Evolutionary conservation across 495 filamentous ascomycete genomes (phyloP).

Genomic region (Viridothelium virens): DNA sequence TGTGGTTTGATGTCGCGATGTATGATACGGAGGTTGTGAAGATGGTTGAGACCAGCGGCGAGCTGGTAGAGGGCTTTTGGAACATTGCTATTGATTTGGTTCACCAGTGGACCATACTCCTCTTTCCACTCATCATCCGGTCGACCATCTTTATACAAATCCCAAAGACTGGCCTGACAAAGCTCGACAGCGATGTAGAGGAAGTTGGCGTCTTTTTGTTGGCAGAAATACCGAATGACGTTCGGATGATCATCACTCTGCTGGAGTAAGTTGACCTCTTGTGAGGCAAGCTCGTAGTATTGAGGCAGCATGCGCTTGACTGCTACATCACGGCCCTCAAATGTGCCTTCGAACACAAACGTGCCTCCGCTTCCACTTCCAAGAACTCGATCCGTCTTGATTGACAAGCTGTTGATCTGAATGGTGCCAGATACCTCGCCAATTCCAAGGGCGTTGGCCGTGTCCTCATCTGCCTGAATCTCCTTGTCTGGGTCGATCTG

Average conservation of each 20-base stretch:
- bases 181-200: slow-evolving; percentile 93
- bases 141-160: slow-evolving; percentile 56
- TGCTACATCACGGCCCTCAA: slow-evolving; percentile 73
- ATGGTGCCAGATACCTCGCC: slow-evolving; percentile 22
- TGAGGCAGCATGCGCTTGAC: slow-evolving; percentile 94
- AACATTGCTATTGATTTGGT: slow-evolving; percentile 44
- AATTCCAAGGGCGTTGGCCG: slow-evolving; percentile 10
- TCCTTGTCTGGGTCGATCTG: slow-evolving; percentile 19
- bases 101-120: slow-evolving; percentile 45
- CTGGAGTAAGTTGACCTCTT: slow-evolving; percentile 80
- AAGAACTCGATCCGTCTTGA: slow-evolving; percentile 35
- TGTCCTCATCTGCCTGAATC: slow-evolving; percentile 30
- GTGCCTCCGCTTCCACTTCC: slow-evolving; percentile 40
- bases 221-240: slow-evolving; percentile 91
- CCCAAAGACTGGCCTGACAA: slow-evolving; percentile 88
- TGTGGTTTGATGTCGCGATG: slow-evolving; percentile 96
- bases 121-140: slow-evolving; percentile 25
- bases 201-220: slow-evolving; percentile 81
- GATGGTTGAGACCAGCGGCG: slow-evolving; percentile 72
- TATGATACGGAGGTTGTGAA: slow-evolving; percentile 88
- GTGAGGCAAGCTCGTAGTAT: slow-evolving; percentile 89
- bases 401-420: slow-evolving; percentile 36
- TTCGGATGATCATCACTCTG: slow-evolving; percentile 95
- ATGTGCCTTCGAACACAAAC: slow-evolving; percentile 37
- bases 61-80: slow-evolving; percentile 74